phyloP scores from a whole-genome alignment of 257 asterid genomes.

The Primulina huaijiensis region DNA sequence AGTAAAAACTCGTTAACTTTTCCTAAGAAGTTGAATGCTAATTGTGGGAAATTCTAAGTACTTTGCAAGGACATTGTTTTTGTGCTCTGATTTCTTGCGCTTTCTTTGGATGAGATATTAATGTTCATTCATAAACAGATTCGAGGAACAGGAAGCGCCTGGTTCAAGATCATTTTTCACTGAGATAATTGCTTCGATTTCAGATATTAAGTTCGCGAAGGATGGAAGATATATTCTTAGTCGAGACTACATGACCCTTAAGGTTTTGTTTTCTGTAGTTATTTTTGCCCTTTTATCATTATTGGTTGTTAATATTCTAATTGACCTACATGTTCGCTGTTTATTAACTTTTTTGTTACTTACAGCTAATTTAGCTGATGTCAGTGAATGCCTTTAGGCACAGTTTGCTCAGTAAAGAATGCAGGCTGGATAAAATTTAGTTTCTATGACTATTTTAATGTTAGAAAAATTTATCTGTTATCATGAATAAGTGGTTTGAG shows the following conservation, averaged over 20 bases:
- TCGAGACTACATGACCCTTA: constrained; percentile 99
- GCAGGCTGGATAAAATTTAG: constrained; percentile 13
- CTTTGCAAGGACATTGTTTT: constrained; percentile 17
- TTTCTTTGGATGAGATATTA: constrained; percentile 27
- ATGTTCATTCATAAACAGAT: constrained; percentile 53
- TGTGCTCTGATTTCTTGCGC: constrained; percentile 5
- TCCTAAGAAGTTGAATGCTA: constrained; percentile 17
- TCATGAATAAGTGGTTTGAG: not conserved
- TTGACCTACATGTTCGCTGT: constrained; percentile 10
- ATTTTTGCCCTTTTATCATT: constrained; percentile 14
- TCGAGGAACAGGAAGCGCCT: constrained; percentile 97
- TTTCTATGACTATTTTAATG: not conserved
- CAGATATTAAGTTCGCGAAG: constrained; percentile 95
- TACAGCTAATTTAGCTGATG: constrained; percentile 14
- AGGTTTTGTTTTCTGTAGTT: constrained; percentile 44
- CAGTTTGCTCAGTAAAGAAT: constrained; percentile 14
- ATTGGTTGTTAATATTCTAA: constrained; percentile 13
- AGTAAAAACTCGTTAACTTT: not conserved
- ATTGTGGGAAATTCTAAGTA: constrained; percentile 6
- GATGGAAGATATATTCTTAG: constrained; percentile 92
- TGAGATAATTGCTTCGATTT: constrained; percentile 98
- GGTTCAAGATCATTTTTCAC: constrained; percentile 99
- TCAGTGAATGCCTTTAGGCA: constrained; percentile 20
- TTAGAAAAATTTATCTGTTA: not conserved
- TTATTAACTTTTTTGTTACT: not conserved